These are phyloP conservation scores for Clarireedia paspali DNA, from an alignment of 2,329 filamentous ascomycete species.

Conservation along the genomic window DNA sequence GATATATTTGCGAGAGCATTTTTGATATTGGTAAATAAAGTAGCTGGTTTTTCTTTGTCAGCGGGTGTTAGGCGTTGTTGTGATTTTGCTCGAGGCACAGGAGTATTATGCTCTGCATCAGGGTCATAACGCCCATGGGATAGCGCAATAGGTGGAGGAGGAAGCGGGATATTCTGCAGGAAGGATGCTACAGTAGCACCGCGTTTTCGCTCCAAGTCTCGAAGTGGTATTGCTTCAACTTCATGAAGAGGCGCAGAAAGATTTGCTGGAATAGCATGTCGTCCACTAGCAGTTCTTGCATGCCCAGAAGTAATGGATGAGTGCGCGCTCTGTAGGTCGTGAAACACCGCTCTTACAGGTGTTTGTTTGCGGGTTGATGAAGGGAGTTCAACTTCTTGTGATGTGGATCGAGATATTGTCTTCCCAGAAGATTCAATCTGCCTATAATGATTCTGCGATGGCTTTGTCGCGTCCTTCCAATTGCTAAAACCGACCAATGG, in stretches of 20 bases:
- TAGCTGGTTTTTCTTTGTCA: neutral
- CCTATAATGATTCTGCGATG: slow-evolving; percentile 1
- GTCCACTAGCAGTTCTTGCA: slow-evolving; percentile 12
- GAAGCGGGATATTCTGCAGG: slow-evolving; percentile 10
- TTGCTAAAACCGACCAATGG: neutral
- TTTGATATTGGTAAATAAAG: slow-evolving; percentile 6
- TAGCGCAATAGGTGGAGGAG: slow-evolving; percentile 11
- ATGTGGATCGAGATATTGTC: slow-evolving; percentile 4
- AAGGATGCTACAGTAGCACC: slow-evolving; percentile 6
- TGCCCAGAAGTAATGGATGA: slow-evolving; percentile 25
- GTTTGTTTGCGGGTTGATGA: slow-evolving; percentile 11
- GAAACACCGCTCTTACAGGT: slow-evolving; percentile 21
- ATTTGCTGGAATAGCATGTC: slow-evolving; percentile 5
- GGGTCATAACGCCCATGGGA: neutral
- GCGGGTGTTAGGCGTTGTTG: neutral
- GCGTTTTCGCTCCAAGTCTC: slow-evolving; percentile 9
- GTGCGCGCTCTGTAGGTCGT: slow-evolving; percentile 25
- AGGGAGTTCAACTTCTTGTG: neutral
- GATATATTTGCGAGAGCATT: slow-evolving; percentile 2
- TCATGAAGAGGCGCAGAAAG: slow-evolving; percentile 8
- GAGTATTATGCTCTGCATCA: neutral
- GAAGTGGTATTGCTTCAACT: slow-evolving; percentile 17
- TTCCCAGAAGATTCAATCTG: neutral
- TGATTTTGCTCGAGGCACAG: neutral
- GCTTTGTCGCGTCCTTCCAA: neutral